These are phyloP conservation scores for Taiwanofungus camphoratus DNA, from an alignment of 1,284 basidiomycete species.

Conservation along the genomic window DNA sequence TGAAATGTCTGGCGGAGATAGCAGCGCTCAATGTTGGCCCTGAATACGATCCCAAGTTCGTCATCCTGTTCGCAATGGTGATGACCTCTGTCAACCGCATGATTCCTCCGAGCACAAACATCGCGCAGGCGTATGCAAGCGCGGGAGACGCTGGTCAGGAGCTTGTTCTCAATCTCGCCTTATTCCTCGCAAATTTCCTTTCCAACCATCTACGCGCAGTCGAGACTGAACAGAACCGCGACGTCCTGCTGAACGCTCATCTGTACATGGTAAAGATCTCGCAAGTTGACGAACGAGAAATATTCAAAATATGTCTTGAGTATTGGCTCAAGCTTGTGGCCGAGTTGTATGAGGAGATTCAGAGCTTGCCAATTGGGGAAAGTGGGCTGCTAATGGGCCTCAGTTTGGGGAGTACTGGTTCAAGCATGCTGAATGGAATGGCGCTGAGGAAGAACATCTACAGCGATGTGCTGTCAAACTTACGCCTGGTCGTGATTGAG, in stretches of 20 bases:
- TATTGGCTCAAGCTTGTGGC: constrained; percentile 99
- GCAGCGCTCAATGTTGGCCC: constrained; percentile 92
- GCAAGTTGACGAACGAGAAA: constrained; percentile 96
- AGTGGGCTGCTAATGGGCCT: constrained; percentile 92
- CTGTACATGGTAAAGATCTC: constrained; percentile 99
- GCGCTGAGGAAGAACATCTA: constrained; percentile 92
- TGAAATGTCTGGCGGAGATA: constrained; percentile 98
- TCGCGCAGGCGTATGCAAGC: constrained; percentile 88
- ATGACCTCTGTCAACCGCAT: constrained; percentile 97
- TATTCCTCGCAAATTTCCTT: constrained; percentile 97
- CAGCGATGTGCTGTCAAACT: constrained; percentile 89
- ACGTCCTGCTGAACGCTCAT: constrained; percentile 94
- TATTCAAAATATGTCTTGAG: constrained; percentile 99
- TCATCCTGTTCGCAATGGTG: constrained; percentile 95
- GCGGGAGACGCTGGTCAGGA: constrained; percentile 94
- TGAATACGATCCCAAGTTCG: constrained; percentile 98
- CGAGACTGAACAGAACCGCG: constrained; percentile 88
- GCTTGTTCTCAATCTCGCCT: constrained; percentile 92
- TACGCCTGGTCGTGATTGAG: constrained; percentile 96
- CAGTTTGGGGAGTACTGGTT: constrained; percentile 70
- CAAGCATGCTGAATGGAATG: constrained; percentile 69
- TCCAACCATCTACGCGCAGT: constrained; percentile 88
- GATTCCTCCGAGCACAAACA: constrained; percentile 96
- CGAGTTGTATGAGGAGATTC: constrained; percentile 98
- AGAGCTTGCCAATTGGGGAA: constrained; percentile 87